Evolutionary conservation across 148 eudicot species (phyloP).

Genomic region (Silene uniflora): DNA sequence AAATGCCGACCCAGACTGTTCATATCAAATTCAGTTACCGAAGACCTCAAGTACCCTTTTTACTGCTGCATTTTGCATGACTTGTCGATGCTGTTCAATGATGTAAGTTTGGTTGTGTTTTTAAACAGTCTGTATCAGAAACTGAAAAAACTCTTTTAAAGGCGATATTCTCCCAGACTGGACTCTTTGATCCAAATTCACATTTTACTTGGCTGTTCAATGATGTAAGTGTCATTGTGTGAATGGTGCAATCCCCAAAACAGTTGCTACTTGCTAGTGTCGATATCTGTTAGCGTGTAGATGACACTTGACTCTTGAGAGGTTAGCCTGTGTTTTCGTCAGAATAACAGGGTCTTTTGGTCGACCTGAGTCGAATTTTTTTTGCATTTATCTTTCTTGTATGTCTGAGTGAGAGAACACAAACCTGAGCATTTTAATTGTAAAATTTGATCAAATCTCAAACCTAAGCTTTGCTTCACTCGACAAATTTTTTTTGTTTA

Average conservation of each 20-base stretch:
- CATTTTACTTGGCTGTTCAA: neutral
- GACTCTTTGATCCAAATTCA: neutral
- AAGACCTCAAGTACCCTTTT: neutral
- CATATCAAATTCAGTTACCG: constrained; percentile 28
- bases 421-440: neutral
- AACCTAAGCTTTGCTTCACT: no score
- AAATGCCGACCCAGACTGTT: constrained; percentile 62
- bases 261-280: no score
- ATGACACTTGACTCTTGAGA: no score
- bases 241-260: no score
- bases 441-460: neutral
- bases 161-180: neutral
- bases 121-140: neutral
- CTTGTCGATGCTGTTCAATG: no score
- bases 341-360: no score
- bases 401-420: neutral
- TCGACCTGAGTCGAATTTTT: no score
- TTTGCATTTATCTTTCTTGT: no score
- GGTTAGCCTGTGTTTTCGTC: no score
- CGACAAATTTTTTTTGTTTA: neutral
- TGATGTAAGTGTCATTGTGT: no score
- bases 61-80: neutral
- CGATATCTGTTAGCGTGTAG: no score
- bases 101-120: no score
- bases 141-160: neutral